These are phyloP conservation scores for Aspergillus taichungensis DNA, from an alignment of 495 filamentous ascomycete species.

Conservation along the genomic window DNA sequence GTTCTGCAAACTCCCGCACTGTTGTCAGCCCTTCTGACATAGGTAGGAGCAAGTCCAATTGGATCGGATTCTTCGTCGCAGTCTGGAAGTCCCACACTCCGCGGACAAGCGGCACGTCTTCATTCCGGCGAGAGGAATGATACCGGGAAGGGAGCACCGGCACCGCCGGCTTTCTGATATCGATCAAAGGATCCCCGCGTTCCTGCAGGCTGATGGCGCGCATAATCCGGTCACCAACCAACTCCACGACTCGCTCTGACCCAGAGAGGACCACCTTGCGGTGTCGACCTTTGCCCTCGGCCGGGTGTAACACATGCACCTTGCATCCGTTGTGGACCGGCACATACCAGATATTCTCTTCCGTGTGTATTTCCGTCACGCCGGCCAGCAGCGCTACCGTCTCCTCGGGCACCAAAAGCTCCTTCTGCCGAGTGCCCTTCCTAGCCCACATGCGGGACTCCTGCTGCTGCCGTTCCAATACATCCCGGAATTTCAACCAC, in stretches of 20 bases:
- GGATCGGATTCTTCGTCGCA: not conserved
- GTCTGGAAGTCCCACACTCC: conserved; percentile 21
- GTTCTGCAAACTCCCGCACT: conserved; percentile 26
- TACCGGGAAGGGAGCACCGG: conserved; percentile 22
- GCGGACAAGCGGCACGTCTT: conserved; percentile 22
- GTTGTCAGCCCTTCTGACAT: conserved; percentile 3
- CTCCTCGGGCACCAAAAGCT: conserved; percentile 31
- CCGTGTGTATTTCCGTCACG: conserved; percentile 11
- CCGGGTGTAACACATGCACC: conserved; percentile 24
- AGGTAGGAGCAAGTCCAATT: conserved; percentile 8
- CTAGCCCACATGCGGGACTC: conserved; percentile 4
- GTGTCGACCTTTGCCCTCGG: conserved; percentile 23
- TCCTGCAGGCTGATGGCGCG: conserved; percentile 17
- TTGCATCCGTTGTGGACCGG: conserved; percentile 30
- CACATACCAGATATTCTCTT: conserved; percentile 35
- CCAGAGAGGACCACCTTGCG: conserved; percentile 32
- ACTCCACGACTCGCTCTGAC: conserved; percentile 21
- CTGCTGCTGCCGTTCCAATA: conserved; percentile 16
- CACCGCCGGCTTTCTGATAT: conserved; percentile 22
- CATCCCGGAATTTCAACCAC: conserved; percentile 21
- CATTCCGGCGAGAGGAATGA: conserved; percentile 9
- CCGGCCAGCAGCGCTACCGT: conserved; percentile 29
- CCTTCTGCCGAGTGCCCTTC: conserved; percentile 14
- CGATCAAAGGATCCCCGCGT: conserved; percentile 20
- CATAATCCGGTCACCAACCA: conserved; percentile 20